Base-by-base conservation (phyloP, 2,329 filamentous ascomycete genomes). In the Tolypocladium amazonense region DNA sequence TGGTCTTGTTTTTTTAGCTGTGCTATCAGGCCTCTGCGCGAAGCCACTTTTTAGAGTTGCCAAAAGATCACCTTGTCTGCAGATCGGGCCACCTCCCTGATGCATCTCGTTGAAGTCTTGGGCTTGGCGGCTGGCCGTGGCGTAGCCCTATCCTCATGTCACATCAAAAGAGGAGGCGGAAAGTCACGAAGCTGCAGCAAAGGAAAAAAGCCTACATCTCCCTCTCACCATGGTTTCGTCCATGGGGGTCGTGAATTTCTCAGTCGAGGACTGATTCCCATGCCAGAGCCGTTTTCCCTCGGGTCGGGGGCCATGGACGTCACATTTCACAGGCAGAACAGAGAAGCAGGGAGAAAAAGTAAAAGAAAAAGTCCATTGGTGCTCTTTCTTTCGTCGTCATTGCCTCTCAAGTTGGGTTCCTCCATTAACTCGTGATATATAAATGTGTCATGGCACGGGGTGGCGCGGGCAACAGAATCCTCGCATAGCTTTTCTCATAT, bases 401-500 rank as follows among this genome's bases (percentile, higher is more conserved):
- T 33, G n/a, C 25, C 47, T 12, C 43, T 23, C 43, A 12, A n/a
- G 4, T 20, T 37, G 33, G 3, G 18, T 58, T 58, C 56, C 47
- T 58, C 56, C 47, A 52, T 58, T 23, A 52, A 52, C 41, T 58
- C 56, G 56, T 58, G 41, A 52, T 58, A 52, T 58, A 35, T 52
- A 58, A 47, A 52, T 39, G 23, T 58, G 43, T 52, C 56, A 23
- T 52, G 45, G 43, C 56, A 58, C 56, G 45, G 56, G 56, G 27
- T 50, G 41, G n/a, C 56, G 56, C 14, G 25, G 25, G 56, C 56
- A 37, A 47, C 55, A 56, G 39, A 33, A 41, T 43, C 55, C 55
- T 56, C 55, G 35, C 38, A 56, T 56, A 11, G 8, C 50, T 35
- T 54, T 35, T 23, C 23, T 37, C 50, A 54, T 54, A 37, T 23